These are phyloP conservation scores for Pichia exigua DNA, from an alignment of 805 yeast species.

Conservation along the genomic window DNA sequence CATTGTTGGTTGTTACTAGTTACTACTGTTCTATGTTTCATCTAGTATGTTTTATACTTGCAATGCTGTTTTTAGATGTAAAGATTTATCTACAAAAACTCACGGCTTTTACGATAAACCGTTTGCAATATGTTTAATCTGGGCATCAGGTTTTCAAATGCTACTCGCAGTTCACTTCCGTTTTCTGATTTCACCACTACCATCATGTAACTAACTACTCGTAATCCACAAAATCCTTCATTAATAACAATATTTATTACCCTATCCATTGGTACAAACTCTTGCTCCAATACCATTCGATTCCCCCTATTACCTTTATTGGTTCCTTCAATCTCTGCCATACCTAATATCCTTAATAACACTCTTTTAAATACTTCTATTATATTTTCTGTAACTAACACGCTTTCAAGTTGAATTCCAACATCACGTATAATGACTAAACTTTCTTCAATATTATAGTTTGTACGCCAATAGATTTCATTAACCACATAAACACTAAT, in stretches of 20 bases:
- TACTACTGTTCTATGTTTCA: background rate
- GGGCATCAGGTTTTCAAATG: constrained; percentile 28
- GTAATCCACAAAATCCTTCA: constrained; percentile 66
- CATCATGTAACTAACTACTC: constrained; percentile 58
- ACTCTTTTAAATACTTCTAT: constrained; percentile 2
- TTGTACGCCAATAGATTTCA: constrained; percentile 19
- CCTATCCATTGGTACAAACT: constrained; percentile 49
- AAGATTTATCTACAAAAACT: background rate
- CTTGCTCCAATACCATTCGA: constrained; percentile 12
- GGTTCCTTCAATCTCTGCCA: background rate
- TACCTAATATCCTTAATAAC: background rate
- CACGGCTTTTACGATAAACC: constrained; percentile 17
- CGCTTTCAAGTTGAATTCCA: constrained; percentile 39
- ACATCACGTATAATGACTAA: constrained; percentile 39
- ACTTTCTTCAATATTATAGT: constrained; percentile 35
- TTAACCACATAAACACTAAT: constrained; percentile 14
- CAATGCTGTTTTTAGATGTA: too few species aligned
- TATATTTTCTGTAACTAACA: constrained; percentile 20
- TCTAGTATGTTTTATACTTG: too few species aligned
- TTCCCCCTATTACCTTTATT: background rate
- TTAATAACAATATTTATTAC: constrained; percentile 63
- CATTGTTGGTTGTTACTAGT: too few species aligned
- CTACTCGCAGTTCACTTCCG: constrained; percentile 14
- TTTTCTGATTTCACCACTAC: constrained; percentile 40
- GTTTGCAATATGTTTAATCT: constrained; percentile 23